Evolutionary conservation across 148 eudicot genomes (phyloP).

Genomic region (Heliosperma pusillum): DNA sequence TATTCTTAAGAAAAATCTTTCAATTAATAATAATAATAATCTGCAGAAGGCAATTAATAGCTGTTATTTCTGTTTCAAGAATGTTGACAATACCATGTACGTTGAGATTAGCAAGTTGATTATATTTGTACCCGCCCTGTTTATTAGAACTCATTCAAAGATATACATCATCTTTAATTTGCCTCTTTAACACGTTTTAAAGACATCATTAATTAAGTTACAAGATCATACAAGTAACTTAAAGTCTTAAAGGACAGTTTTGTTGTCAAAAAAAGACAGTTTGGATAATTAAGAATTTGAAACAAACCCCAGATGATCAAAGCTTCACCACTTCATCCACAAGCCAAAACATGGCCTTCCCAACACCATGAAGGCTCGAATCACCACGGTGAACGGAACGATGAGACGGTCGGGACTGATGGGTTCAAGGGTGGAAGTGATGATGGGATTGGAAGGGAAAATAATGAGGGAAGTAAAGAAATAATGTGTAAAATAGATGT

Average conservation of each 20-base stretch:
- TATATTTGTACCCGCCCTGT: neutral
- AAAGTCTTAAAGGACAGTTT: too few species aligned
- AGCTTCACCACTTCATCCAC: slow-evolving; percentile 6
- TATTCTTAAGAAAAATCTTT: too few species aligned
- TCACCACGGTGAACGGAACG: neutral
- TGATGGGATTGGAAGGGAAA: too few species aligned
- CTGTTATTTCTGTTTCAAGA: slow-evolving; percentile 2
- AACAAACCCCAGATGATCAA: slow-evolving; percentile 5
- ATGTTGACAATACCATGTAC: neutral
- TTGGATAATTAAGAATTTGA: too few species aligned
- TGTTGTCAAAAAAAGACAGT: too few species aligned
- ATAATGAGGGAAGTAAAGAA: too few species aligned
- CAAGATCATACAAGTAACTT: neutral
- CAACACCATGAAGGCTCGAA: too few species aligned
- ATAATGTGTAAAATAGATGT: too few species aligned
- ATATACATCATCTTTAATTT: neutral
- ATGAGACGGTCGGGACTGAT: neutral
- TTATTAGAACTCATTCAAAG: neutral
- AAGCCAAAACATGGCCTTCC: slow-evolving; percentile 2
- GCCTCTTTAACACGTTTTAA: slow-evolving; percentile 3
- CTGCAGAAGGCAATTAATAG: neutral
- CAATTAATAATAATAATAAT: too few species aligned
- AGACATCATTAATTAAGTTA: neutral
- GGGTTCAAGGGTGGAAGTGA: neutral
- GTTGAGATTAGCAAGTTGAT: neutral